Percentiles rank a stretch among this genome's conserved stretches.
These are phyloP conservation scores for Phytophthora litchii DNA, from an alignment of 352 stramenopile species.

Conservation along the genomic window DNA sequence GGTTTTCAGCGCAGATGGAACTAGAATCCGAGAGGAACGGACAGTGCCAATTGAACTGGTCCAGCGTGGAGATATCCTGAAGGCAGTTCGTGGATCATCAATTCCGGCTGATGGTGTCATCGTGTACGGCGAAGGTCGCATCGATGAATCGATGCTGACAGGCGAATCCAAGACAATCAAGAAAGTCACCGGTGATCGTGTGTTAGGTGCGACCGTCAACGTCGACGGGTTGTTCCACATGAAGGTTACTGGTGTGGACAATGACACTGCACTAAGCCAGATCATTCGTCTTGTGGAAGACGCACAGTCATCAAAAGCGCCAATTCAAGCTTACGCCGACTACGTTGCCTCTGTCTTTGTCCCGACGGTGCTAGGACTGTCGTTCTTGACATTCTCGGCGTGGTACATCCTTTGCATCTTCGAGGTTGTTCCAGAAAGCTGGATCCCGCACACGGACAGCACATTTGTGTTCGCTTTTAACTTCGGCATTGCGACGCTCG, in stretches of 20 bases:
- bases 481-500: constrained; percentile 97
- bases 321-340: constrained; percentile 98
- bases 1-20: constrained; percentile 69
- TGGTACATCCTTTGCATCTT: constrained; percentile 91
- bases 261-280: constrained; percentile 95
- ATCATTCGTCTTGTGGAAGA: constrained; percentile 99
- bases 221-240: constrained; percentile 92
- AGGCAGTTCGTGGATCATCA: constrained; percentile 92
- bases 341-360: constrained; percentile 96
- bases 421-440: constrained; percentile 63
- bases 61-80: constrained; percentile 92
- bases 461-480: constrained; percentile 95
- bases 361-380: constrained; percentile 93
- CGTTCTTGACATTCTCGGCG: constrained; percentile 93
- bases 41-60: constrained; percentile 88
- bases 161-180: constrained; percentile 95
- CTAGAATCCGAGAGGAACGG: constrained; percentile 69
- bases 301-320: constrained; percentile 97
- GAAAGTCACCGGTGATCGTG: constrained; percentile 86
- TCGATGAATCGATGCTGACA: constrained; percentile 96
- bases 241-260: constrained; percentile 92
- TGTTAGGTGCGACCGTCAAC: constrained; percentile 94
- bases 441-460: constrained; percentile 76
- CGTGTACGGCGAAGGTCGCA: constrained; percentile 86
- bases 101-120: constrained; percentile 95